Evolutionary conservation across 192 early-diverging fungal species (phyloP).

Genomic region (Rhizoclosmatium globosum): DNA sequence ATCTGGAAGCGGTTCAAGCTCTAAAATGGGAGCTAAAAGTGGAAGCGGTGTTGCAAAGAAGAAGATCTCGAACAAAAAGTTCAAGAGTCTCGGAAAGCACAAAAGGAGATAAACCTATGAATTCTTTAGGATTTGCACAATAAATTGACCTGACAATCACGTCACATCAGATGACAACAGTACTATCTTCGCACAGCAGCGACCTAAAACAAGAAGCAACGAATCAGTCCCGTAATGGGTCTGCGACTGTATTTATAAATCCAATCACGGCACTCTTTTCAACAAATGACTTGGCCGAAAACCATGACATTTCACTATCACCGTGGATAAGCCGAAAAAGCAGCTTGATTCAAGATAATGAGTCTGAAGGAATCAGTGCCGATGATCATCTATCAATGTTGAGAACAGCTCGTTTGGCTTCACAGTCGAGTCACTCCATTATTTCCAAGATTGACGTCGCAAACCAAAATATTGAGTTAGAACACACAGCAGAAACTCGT

Average conservation of each 20-base stretch:
- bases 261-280: neutral
- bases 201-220: no score
- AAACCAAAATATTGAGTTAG: no score
- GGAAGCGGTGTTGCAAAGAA: slow-evolving; percentile 27
- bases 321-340: neutral
- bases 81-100: slow-evolving; percentile 36
- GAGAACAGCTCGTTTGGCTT: no score
- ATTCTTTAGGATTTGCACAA: neutral
- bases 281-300: neutral
- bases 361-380: neutral
- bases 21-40: slow-evolving; percentile 18
- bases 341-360: neutral
- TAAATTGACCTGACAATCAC: no score
- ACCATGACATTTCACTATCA: neutral
- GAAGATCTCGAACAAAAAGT: slow-evolving; percentile 31
- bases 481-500: no score
- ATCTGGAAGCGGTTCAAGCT: neutral
- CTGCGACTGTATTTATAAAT: neutral
- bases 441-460: no score
- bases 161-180: no score
- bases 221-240: no score
- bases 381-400: neutral
- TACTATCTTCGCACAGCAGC: no score
- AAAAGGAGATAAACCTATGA: slow-evolving; percentile 6
- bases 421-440: no score